A percentile compares a stretch with the other conserved stretches of the same genome.
Conservation (phyloP, 306 rosid species). For the Medicago lupulina region DNA sequence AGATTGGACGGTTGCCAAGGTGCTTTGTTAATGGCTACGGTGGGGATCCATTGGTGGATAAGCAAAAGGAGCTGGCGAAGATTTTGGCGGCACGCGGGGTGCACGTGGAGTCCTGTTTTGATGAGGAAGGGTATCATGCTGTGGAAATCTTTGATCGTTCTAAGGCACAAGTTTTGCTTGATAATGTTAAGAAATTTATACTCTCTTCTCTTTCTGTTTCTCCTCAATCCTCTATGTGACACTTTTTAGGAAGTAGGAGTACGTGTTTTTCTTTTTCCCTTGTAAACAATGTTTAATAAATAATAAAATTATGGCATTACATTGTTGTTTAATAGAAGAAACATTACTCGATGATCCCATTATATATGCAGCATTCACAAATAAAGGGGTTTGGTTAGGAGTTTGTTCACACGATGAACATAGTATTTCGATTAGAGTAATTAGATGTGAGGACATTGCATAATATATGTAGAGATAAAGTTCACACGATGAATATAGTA, state of each 20-base stretch:
- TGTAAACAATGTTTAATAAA: neutral
- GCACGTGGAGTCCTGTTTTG: slow-evolving; percentile 49
- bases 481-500: too few species aligned
- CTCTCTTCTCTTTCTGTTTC: neutral
- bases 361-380: too few species aligned
- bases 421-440: too few species aligned
- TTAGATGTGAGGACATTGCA: too few species aligned
- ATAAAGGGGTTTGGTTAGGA: too few species aligned
- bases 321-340: neutral
- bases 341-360: neutral
- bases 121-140: slow-evolving; percentile 62
- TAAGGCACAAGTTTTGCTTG: slow-evolving; percentile 43
- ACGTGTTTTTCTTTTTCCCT: neutral
- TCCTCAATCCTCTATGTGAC: slow-evolving; percentile 39
- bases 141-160: slow-evolving; percentile 61
- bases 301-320: too few species aligned
- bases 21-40: slow-evolving; percentile 56
- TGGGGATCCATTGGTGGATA: slow-evolving; percentile 74
- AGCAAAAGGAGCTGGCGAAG: slow-evolving; percentile 58
- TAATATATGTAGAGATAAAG: too few species aligned
- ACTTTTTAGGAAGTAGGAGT: neutral
- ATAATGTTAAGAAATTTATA: slow-evolving; percentile 46
- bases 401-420: too few species aligned
- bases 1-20: slow-evolving; percentile 64
- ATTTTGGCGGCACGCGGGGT: slow-evolving; percentile 62